Conservation (phyloP, 306 rosid genomes). For the Rosa multiflora region DNA sequence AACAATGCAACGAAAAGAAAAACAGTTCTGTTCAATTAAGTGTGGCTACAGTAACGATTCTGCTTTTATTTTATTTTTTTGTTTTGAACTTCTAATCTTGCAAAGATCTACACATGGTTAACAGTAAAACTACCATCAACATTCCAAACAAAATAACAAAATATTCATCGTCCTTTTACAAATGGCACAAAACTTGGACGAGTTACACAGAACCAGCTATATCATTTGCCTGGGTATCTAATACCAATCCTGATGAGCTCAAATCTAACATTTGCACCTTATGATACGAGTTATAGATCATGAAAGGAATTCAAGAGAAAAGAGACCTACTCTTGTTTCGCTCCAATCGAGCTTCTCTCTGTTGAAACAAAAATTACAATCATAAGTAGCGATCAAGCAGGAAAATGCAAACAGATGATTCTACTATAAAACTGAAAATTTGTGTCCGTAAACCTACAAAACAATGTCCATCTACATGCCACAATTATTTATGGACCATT, state of each 20-base stretch:
- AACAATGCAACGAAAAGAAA: neutral
- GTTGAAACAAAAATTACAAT: conserved; percentile 33
- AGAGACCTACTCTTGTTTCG: conserved; percentile 73
- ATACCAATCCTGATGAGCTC: neutral
- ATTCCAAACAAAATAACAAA: neutral
- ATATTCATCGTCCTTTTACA: neutral
- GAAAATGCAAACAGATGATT: neutral
- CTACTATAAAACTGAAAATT: neutral
- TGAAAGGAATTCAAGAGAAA: conserved; percentile 60
- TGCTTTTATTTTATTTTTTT: neutral
- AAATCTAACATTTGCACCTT: neutral
- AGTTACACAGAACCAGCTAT: neutral
- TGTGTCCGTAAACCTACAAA: neutral
- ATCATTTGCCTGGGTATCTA: neutral
- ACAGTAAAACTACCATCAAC: neutral
- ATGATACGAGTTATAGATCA: conserved; percentile 4
- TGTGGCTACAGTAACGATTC: neutral
- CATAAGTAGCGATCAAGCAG: neutral
- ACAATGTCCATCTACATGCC: neutral
- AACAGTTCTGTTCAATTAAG: neutral
- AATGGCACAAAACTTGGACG: neutral
- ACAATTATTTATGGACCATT: neutral
- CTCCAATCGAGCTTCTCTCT: conserved; percentile 94
- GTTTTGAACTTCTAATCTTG: neutral
- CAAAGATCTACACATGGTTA: neutral